Conservation (phyloP, 495 filamentous ascomycete species). For the Aspergillus haitiensis region DNA sequence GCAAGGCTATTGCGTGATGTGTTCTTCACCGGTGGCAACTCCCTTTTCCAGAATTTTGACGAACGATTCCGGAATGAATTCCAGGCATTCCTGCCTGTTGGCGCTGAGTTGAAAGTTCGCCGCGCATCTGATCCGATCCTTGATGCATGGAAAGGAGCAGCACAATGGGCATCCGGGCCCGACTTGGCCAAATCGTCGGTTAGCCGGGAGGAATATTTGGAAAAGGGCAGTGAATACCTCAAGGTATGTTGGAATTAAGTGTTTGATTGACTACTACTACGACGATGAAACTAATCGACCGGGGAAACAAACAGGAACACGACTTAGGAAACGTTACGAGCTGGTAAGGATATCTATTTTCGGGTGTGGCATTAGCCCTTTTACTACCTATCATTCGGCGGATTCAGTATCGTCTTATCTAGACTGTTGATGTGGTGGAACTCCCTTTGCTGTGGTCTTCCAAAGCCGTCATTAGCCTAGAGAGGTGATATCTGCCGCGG, state of each 20-base stretch:
- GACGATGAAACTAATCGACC: conserved; percentile 13
- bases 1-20: conserved; percentile 75
- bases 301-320: conserved; percentile 66
- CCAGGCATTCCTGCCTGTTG: conserved; percentile 67
- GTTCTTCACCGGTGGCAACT: conserved; percentile 93
- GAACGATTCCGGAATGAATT: conserved; percentile 75
- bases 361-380: neutral
- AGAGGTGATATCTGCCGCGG: neutral
- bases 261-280: neutral
- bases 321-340: conserved; percentile 69
- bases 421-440: no score
- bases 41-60: conserved; percentile 82
- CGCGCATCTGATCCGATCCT: conserved; percentile 70
- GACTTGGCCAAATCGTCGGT: conserved; percentile 47
- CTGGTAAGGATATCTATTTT: conserved; percentile 23
- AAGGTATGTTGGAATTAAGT: conserved; percentile 56
- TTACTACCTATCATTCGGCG: neutral
- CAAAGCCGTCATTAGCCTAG: neutral
- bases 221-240: conserved; percentile 83
- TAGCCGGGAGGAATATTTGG: conserved; percentile 73
- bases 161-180: conserved; percentile 63
- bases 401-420: no score
- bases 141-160: conserved; percentile 92
- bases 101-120: conserved; percentile 62
- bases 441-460: no score